Percentiles rank a stretch among this genome's conserved stretches.
These are phyloP conservation scores for Kazachstania viticola DNA, from an alignment of 805 yeast genomes.

Conservation along the genomic window DNA sequence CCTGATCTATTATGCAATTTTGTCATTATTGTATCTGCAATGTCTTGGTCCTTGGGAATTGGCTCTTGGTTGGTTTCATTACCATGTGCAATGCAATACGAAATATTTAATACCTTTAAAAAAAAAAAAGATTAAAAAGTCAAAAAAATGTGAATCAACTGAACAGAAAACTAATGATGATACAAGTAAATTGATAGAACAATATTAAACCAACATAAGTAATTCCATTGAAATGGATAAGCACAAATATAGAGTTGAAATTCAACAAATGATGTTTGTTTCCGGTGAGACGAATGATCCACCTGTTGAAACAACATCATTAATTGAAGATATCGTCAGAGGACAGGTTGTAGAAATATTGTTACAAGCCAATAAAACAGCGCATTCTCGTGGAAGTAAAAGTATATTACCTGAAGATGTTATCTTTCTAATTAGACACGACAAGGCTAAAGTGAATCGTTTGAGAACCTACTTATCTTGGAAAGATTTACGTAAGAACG, in stretches of 20 bases:
- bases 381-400: conserved; percentile 68
- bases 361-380: conserved; percentile 65
- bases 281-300: conserved; percentile 92
- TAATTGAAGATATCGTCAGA: conserved; percentile 89
- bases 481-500: conserved; percentile 90
- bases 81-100: too few species aligned
- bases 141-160: too few species aligned
- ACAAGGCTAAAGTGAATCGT: conserved; percentile 85
- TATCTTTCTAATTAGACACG: conserved; percentile 84
- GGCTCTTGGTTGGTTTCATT: too few species aligned
- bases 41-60: too few species aligned
- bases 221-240: too few species aligned
- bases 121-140: too few species aligned
- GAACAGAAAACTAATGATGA: too few species aligned
- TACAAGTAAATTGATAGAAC: too few species aligned
- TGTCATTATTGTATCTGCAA: too few species aligned
- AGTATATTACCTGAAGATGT: conserved; percentile 87
- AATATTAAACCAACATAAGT: too few species aligned
- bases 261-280: conserved; percentile 99
- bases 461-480: conserved; percentile 84
- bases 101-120: too few species aligned
- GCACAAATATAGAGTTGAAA: conserved; percentile 79
- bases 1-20: too few species aligned
- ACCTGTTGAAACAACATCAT: conserved; percentile 80
- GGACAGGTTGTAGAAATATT: conserved; percentile 88